Percentiles rank a stretch among this genome's conserved stretches.
These are phyloP conservation scores for Kwoniella dejecticola DNA, from an alignment of 768 basidiomycete genomes.

Conservation along the genomic window DNA sequence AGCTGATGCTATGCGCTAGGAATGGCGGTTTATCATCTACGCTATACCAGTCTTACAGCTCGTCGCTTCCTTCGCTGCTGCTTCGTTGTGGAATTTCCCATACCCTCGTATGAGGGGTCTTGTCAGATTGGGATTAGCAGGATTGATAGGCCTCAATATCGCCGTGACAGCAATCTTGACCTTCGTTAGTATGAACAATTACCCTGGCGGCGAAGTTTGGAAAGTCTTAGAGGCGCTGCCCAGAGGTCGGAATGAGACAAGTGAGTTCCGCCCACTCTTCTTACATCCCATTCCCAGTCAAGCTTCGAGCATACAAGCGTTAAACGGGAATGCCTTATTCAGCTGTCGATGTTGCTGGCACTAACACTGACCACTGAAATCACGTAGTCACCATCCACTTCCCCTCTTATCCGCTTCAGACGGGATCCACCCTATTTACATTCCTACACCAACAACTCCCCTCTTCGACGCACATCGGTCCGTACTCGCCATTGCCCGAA, in stretches of 20 bases:
- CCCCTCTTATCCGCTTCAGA: slow-evolving; percentile 83
- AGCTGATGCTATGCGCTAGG: slow-evolving; percentile 53
- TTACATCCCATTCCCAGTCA: too few relatives aligned
- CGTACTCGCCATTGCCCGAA: slow-evolving; percentile 11
- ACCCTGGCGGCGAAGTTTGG: slow-evolving; percentile 84
- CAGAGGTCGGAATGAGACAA: slow-evolving; percentile 7
- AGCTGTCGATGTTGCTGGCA: too few relatives aligned
- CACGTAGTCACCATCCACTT: slow-evolving; percentile 62
- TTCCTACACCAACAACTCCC: slow-evolving; percentile 52
- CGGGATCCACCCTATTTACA: slow-evolving; percentile 85
- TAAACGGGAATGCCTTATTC: too few relatives aligned
- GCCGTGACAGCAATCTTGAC: slow-evolving; percentile 62
- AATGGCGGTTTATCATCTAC: slow-evolving; percentile 96
- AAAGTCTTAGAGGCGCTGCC: slow-evolving; percentile 61
- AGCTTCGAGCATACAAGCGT: too few relatives aligned
- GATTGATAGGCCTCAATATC: slow-evolving; percentile 63
- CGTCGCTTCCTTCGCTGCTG: slow-evolving; percentile 69
- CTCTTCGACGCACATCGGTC: background rate
- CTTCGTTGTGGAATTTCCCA: slow-evolving; percentile 63
- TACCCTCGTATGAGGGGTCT: slow-evolving; percentile 59
- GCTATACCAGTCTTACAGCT: slow-evolving; percentile 78
- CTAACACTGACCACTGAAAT: too few relatives aligned
- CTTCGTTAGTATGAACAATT: slow-evolving; percentile 70
- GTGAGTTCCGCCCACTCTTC: slow-evolving; percentile 12
- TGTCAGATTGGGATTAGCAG: slow-evolving; percentile 59